phyloP scores from a whole-genome alignment of 345 rosid species.

The Diplotaxis tenuifolia region DNA sequence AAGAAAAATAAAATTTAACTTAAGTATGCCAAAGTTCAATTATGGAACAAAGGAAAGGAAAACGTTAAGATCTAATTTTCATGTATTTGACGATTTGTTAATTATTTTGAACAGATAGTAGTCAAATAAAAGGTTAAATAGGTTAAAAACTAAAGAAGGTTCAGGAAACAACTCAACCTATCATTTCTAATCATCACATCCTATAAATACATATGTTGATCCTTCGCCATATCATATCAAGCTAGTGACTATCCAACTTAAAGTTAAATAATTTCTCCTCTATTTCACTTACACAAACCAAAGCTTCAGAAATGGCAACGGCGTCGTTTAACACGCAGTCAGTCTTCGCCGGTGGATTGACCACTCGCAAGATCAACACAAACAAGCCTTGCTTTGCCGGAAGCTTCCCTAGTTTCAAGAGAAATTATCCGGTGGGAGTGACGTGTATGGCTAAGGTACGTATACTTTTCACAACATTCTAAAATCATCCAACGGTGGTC shows the following conservation, averaged over 20 bases:
- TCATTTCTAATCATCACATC: conserved; percentile 13
- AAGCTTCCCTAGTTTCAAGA: conserved; percentile 24
- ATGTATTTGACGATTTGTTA: conserved; percentile 21
- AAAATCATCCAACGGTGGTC: not conserved
- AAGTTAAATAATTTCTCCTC: not conserved
- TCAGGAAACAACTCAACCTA: conserved; percentile 27
- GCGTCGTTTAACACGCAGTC: conserved; percentile 43
- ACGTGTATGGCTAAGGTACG: conserved; percentile 52
- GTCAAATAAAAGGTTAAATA: not conserved
- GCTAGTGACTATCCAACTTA: not conserved
- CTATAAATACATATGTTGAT: conserved; percentile 27
- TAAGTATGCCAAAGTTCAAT: not conserved
- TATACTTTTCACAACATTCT: not conserved
- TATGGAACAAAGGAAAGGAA: not conserved
- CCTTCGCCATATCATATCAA: conserved; percentile 8
- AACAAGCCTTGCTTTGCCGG: conserved; percentile 26
- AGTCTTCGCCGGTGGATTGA: conserved; percentile 34
- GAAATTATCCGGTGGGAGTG: conserved; percentile 26
- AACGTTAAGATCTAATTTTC: not conserved
- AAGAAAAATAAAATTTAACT: not conserved
- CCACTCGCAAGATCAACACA: conserved; percentile 26
- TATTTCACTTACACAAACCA: not conserved
- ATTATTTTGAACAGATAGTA: not conserved
- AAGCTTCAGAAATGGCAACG: conserved; percentile 41
- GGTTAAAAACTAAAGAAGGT: conserved; percentile 3